Conservation (phyloP, 129 eudicot species). For the Heracleum sosnowskyi region DNA sequence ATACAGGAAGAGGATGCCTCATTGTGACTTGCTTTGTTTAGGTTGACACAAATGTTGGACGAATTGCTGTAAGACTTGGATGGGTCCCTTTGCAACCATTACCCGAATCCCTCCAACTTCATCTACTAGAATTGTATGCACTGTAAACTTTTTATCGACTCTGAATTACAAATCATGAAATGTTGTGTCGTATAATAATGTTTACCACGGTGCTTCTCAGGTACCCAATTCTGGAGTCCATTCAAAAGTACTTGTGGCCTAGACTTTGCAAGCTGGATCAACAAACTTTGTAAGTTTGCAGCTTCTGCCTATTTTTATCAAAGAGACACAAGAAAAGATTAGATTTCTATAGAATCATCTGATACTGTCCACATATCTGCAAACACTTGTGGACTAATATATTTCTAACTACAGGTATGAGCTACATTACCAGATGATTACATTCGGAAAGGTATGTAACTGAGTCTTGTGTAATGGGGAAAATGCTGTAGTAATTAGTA, state of each 20-base stretch:
- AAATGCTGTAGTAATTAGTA: background rate
- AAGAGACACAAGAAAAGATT: background rate
- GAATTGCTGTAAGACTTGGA: conserved; percentile 94
- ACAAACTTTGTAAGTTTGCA: conserved; percentile 63
- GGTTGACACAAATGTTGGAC: conserved; percentile 97
- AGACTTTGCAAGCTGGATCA: conserved; percentile 97
- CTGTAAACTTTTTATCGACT: background rate
- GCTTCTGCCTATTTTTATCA: conserved; percentile 14
- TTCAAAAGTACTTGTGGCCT: conserved; percentile 97
- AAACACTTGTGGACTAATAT: conserved; percentile 17
- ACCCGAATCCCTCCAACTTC: conserved; percentile 85
- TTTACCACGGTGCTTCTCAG: conserved; percentile 30
- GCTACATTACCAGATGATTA: conserved; percentile 96
- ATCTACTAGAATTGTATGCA: conserved; percentile 84
- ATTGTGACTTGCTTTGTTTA: conserved; percentile 18
- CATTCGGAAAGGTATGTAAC: conserved; percentile 89
- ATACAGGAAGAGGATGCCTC: background rate
- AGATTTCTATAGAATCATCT: background rate
- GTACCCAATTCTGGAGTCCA: conserved; percentile 83
- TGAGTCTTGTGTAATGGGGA: background rate
- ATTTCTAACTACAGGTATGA: conserved; percentile 64
- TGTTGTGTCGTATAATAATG: background rate
- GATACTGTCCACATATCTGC: background rate
- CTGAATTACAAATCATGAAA: background rate
- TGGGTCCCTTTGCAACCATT: conserved; percentile 99